Percentiles rank a stretch among this genome's conserved stretches.
phyloP scores from a whole-genome alignment of 768 basidiomycete species.

The Hypsizygus marmoreus region DNA sequence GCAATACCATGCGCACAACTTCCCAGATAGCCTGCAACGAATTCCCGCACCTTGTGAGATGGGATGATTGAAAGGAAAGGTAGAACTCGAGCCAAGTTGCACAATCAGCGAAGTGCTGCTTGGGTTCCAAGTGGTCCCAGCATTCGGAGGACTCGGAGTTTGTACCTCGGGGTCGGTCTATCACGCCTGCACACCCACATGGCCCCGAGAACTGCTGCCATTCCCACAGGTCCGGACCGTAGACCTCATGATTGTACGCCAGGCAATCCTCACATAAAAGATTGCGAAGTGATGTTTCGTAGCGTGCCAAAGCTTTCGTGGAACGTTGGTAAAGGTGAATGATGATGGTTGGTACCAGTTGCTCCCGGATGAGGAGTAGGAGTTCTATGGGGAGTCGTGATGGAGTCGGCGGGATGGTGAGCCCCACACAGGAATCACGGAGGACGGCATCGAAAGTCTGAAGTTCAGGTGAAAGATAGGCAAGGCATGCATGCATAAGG shows the following conservation, averaged over 20 bases:
- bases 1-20: constrained; percentile 40
- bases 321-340: constrained; percentile 43
- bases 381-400: constrained; percentile 49
- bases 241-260: constrained; percentile 55
- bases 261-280: constrained; percentile 52
- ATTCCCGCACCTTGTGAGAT: constrained; percentile 12
- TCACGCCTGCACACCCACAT: constrained; percentile 42
- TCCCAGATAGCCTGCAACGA: constrained; percentile 41
- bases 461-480: constrained; percentile 47
- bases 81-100: constrained; percentile 49
- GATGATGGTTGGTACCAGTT: constrained; percentile 46
- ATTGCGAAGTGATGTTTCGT: constrained; percentile 40
- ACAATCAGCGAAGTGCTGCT: constrained; percentile 39
- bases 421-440: constrained; percentile 12
- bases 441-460: constrained; percentile 43
- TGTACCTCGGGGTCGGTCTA: constrained; percentile 1
- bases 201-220: constrained; percentile 55
- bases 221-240: constrained; percentile 50
- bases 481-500: constrained; percentile 56
- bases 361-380: constrained; percentile 51
- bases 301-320: constrained; percentile 38
- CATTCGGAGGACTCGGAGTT: constrained; percentile 7
- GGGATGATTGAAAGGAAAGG: constrained; percentile 40
- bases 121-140: constrained; percentile 11
- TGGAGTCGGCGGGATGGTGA: constrained; percentile 14